A percentile compares a stretch with the other conserved stretches of the same genome.
Evolutionary conservation across 345 rosid species (phyloP).

Genomic region (Camelina neglecta): DNA sequence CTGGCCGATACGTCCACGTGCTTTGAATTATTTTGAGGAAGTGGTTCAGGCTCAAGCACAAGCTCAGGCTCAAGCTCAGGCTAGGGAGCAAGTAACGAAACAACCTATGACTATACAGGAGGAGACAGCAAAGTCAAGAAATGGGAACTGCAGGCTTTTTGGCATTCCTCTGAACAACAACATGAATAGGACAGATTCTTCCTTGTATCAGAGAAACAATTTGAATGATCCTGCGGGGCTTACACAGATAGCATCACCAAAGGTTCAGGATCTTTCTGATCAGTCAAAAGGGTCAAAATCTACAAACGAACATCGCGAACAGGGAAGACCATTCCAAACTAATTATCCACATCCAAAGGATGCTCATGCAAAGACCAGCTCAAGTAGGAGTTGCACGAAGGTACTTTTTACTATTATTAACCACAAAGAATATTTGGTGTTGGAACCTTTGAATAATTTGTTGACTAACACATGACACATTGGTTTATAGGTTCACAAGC

Average conservation of each 20-base stretch:
- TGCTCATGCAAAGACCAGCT: slow-evolving; percentile 47
- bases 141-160: slow-evolving; percentile 71
- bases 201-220: slow-evolving; percentile 37
- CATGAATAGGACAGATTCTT: slow-evolving; percentile 45
- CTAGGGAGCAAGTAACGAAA: slow-evolving; percentile 47
- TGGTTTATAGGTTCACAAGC: slow-evolving; percentile 70
- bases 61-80: slow-evolving; percentile 48
- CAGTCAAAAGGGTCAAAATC: slow-evolving; percentile 51
- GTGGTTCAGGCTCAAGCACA: slow-evolving; percentile 50
- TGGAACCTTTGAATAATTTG: background rate
- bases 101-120: slow-evolving; percentile 47
- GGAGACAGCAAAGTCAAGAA: slow-evolving; percentile 52
- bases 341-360: slow-evolving; percentile 50
- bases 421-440: background rate
- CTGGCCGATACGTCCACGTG: slow-evolving; percentile 60
- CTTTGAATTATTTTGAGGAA: slow-evolving; percentile 50
- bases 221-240: slow-evolving; percentile 36
- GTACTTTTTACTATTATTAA: slow-evolving; percentile 34
- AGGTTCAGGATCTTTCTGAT: slow-evolving; percentile 45
- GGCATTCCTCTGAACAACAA: slow-evolving; percentile 66
- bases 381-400: slow-evolving; percentile 78
- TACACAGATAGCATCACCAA: slow-evolving; percentile 40
- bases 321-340: slow-evolving; percentile 49
- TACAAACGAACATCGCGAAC: slow-evolving; percentile 50
- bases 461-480: background rate